phyloP scores from a whole-genome alignment of 2,329 filamentous ascomycete genomes.

The Penicillium nordicum region DNA sequence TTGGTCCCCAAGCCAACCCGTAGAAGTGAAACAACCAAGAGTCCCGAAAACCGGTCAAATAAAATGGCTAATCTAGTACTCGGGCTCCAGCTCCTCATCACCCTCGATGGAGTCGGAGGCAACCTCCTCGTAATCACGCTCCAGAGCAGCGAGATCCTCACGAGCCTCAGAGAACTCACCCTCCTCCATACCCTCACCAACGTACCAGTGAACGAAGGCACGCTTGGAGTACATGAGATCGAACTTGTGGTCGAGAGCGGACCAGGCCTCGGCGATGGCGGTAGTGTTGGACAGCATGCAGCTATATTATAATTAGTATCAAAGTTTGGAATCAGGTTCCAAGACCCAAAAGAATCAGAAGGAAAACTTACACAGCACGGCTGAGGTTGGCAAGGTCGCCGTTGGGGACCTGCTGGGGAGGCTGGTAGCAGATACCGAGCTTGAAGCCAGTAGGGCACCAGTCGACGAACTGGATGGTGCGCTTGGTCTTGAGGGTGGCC shows the following conservation, averaged over 20 bases:
- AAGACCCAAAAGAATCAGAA: slow-evolving; percentile 5
- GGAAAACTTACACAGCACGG: slow-evolving; percentile 81
- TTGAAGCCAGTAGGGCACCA: slow-evolving; percentile 99
- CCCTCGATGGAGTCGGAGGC: slow-evolving; percentile 86
- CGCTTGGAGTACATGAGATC: slow-evolving; percentile 99
- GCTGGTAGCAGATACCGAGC: slow-evolving; percentile 99
- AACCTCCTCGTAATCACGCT: slow-evolving; percentile 99
- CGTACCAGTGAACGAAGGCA: slow-evolving; percentile 99
- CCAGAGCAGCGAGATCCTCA: slow-evolving; percentile 94
- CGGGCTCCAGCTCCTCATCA: slow-evolving; percentile 74
- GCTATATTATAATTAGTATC: slow-evolving; percentile 45
- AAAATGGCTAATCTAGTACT: slow-evolving; percentile 66
- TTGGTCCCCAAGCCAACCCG: slow-evolving; percentile 24
- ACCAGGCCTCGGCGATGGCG: slow-evolving; percentile 97
- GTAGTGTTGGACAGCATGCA: slow-evolving; percentile 97
- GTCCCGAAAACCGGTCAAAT: slow-evolving; percentile 16
- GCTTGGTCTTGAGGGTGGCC: slow-evolving; percentile 97
- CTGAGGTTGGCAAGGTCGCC: slow-evolving; percentile 96
- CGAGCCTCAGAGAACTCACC: slow-evolving; percentile 99
- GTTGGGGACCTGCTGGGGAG: slow-evolving; percentile 91
- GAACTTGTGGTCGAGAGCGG: slow-evolving; percentile 93
- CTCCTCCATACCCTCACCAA: slow-evolving; percentile 99
- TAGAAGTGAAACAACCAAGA: slow-evolving; percentile 21
- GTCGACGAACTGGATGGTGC: slow-evolving; percentile 98
- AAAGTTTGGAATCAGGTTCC: slow-evolving; percentile 7